Evolutionary conservation across 495 filamentous ascomycete species (phyloP).

Genomic region (Cercophora samala): DNA sequence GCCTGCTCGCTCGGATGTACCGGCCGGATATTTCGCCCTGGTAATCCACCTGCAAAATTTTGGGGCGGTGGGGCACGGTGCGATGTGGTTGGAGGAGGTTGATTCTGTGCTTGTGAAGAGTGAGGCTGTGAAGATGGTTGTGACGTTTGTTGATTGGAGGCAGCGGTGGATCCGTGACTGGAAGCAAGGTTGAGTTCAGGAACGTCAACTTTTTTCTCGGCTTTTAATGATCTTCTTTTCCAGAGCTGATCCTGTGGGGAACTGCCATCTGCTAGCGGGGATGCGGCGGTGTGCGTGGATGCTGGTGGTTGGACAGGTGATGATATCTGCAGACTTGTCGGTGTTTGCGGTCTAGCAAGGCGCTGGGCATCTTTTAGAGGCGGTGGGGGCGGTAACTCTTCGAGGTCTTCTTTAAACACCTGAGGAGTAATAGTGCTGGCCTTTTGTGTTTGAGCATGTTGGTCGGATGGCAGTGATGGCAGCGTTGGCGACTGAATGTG

Average conservation of each 20-base stretch:
- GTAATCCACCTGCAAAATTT: constrained; percentile 25
- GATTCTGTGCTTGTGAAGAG: constrained; percentile 10
- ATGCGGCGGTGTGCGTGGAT: constrained; percentile 14
- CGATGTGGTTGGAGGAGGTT: constrained; percentile 12
- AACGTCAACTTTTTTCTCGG: constrained; percentile 40
- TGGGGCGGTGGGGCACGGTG: constrained; percentile 20
- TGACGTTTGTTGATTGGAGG: constrained; percentile 7
- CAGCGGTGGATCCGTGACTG: constrained; percentile 46
- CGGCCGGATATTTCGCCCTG: constrained; percentile 36
- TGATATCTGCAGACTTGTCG: constrained; percentile 16
- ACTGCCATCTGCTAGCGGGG: constrained; percentile 23
- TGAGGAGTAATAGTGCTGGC: constrained; percentile 1
- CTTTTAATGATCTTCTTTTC: constrained; percentile 45
- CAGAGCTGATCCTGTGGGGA: constrained; percentile 43
- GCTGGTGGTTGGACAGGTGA: constrained; percentile 20
- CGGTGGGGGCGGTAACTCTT: constrained; percentile 37
- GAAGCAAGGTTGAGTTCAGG: constrained; percentile 42
- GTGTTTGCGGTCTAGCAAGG: constrained; percentile 18
- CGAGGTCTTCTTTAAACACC: constrained; percentile 9
- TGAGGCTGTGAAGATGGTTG: constrained; percentile 14
- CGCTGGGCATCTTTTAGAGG: constrained; percentile 37
- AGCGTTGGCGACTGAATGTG: constrained; percentile 12
- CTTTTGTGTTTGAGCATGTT: constrained; percentile 25
- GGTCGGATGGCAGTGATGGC: constrained; percentile 20
- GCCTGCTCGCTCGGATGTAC: constrained; percentile 23